Percentiles rank a stretch among this genome's conserved stretches.
These are phyloP conservation scores for Plasmodium relictum DNA, from an alignment of 169 alveolate species.

Conservation along the genomic window DNA sequence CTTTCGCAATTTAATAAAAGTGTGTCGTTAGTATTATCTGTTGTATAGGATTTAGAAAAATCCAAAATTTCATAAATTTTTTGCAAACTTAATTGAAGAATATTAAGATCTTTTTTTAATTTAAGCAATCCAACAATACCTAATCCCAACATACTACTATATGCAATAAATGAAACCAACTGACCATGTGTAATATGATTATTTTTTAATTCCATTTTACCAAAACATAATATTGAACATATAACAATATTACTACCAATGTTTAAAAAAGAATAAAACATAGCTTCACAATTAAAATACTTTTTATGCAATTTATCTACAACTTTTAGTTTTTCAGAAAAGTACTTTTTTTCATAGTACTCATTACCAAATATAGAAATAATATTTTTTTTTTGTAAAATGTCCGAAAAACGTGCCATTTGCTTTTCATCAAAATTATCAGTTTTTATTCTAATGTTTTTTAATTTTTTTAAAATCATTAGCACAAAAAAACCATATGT, in stretches of 20 bases:
- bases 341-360: slow-evolving; percentile 47
- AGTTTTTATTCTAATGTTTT: slow-evolving; percentile 31
- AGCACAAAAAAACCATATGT: slow-evolving; percentile 39
- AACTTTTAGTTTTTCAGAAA: slow-evolving; percentile 23
- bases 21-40: background rate
- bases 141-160: slow-evolving; percentile 51
- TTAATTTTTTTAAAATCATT: slow-evolving; percentile 22
- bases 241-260: slow-evolving; percentile 66
- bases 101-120: slow-evolving; percentile 38
- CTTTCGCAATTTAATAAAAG: background rate
- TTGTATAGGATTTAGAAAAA: background rate
- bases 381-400: slow-evolving; percentile 69
- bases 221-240: slow-evolving; percentile 48
- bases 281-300: slow-evolving; percentile 41
- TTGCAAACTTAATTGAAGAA: slow-evolving; percentile 32
- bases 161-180: slow-evolving; percentile 56
- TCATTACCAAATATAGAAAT: slow-evolving; percentile 57
- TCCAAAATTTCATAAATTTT: slow-evolving; percentile 67
- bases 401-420: slow-evolving; percentile 69
- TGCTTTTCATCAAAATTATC: slow-evolving; percentile 57
- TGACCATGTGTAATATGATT: slow-evolving; percentile 58
- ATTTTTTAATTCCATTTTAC: slow-evolving; percentile 43
- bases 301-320: slow-evolving; percentile 17
- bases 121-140: slow-evolving; percentile 57
- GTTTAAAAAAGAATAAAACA: slow-evolving; percentile 61